Conservation (phyloP, 1,284 basidiomycete genomes). For the Heterobasidion parviporum region DNA sequence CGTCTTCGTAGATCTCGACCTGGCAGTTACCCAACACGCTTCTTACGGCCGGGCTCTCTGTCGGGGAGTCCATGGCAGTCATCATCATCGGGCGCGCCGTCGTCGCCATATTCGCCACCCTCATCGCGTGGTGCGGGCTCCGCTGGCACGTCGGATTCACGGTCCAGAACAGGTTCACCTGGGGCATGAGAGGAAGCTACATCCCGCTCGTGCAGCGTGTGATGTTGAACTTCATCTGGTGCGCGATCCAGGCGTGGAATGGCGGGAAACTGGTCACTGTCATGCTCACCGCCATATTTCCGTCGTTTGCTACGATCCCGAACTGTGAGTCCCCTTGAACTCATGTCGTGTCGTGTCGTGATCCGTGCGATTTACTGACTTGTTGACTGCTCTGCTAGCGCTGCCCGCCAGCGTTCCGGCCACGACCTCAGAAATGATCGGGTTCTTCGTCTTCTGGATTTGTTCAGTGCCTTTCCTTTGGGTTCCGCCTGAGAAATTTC, state of each 20-base stretch:
- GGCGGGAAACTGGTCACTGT: conserved; percentile 11
- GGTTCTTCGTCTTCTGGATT: conserved; percentile 13
- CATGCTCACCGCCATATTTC: conserved; percentile 8
- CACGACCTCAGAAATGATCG: conserved; percentile 11
- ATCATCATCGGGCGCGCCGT: conserved; percentile 10
- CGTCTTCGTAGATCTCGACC: conserved; percentile 5
- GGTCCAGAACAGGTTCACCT: conserved; percentile 12
- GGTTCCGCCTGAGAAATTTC: conserved; percentile 13
- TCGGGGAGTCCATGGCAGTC: conserved; percentile 12
- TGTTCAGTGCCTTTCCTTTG: conserved; percentile 11
- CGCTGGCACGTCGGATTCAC: conserved; percentile 14
- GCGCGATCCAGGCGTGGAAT: conserved; percentile 11
- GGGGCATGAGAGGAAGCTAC: conserved; percentile 13
- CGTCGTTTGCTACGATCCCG: conserved; percentile 8
- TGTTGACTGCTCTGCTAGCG: not conserved
- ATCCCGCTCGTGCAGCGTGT: conserved; percentile 12
- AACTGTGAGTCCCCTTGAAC: conserved; percentile 1
- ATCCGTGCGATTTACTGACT: not conserved
- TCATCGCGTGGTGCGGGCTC: conserved; percentile 12
- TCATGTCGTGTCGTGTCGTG: not conserved
- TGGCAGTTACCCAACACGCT: conserved; percentile 12
- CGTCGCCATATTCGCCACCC: conserved; percentile 8
- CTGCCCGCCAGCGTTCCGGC: conserved; percentile 9
- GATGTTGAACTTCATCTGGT: conserved; percentile 13
- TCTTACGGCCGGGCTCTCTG: conserved; percentile 12